These are phyloP conservation scores for Lophiotrema nucula DNA, from an alignment of 495 filamentous ascomycete species.

Conservation along the genomic window DNA sequence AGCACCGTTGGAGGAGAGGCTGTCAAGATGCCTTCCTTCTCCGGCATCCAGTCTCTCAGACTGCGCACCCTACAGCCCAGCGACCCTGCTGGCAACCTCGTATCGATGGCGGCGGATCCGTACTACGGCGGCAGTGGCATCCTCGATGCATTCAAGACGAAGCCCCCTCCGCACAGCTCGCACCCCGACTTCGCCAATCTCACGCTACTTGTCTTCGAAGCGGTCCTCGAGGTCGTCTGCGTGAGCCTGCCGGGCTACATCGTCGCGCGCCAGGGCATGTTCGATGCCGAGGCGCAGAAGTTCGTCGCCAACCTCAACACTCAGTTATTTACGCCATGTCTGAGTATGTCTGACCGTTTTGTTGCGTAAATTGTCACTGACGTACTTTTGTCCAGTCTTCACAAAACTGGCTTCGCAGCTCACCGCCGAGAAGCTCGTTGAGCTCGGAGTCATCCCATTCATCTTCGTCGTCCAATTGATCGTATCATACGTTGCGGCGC, in stretches of 20 bases:
- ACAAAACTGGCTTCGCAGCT: constrained; percentile 96
- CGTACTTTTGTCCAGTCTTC: constrained; percentile 64
- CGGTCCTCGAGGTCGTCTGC: constrained; percentile 92
- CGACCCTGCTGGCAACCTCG: constrained; percentile 11
- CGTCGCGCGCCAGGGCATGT: constrained; percentile 82
- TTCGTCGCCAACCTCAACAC: constrained; percentile 95
- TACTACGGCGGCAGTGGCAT: constrained; percentile 22
- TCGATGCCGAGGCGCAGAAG: constrained; percentile 91
- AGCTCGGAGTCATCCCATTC: constrained; percentile 87
- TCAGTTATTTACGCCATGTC: constrained; percentile 89
- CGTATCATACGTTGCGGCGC: constrained; percentile 76
- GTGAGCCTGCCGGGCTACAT: constrained; percentile 95
- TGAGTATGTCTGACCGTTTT: constrained; percentile 61
- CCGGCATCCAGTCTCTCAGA: constrained; percentile 23
- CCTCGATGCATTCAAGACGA: constrained; percentile 30
- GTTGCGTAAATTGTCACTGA: background rate
- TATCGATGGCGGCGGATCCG: constrained; percentile 26
- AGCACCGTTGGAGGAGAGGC: background rate
- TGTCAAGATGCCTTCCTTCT: constrained; percentile 28
- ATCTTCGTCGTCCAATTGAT: constrained; percentile 87
- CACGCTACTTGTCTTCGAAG: constrained; percentile 87
- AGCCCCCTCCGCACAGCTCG: constrained; percentile 43
- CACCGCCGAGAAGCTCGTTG: constrained; percentile 81
- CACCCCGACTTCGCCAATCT: constrained; percentile 73
- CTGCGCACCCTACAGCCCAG: constrained; percentile 16